Conservation (phyloP, 441 rosid genomes). For the Euphorbia celastroides region DNA sequence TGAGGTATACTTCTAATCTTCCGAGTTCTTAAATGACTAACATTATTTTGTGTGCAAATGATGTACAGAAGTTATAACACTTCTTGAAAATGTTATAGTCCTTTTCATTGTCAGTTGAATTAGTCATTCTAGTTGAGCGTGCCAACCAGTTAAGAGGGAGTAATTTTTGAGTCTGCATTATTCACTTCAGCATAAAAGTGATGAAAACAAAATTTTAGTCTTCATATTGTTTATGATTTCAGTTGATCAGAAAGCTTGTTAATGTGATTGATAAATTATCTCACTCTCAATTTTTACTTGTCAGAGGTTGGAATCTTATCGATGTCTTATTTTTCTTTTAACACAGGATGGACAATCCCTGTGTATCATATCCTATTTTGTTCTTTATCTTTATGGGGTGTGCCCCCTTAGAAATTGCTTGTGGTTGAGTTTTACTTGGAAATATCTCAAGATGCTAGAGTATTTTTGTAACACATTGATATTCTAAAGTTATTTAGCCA, state of each 20-base stretch:
- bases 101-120: not conserved
- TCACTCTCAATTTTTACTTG: not conserved
- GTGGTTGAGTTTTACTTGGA: not conserved
- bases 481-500: not conserved
- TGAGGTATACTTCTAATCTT: slow-evolving; percentile 46
- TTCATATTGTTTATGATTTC: too few species aligned
- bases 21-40: not conserved
- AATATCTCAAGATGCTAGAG: slow-evolving; percentile 3
- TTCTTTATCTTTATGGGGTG: not conserved
- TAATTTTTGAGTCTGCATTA: not conserved
- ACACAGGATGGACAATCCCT: not conserved
- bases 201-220: not conserved
- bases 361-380: not conserved
- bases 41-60: not conserved
- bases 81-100: not conserved
- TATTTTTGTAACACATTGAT: not conserved
- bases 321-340: not conserved
- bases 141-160: not conserved
- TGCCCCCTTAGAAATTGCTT: not conserved
- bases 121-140: not conserved
- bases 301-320: not conserved
- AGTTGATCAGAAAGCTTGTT: not conserved
- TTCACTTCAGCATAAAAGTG: not conserved
- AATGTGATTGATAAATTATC: not conserved
- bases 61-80: not conserved